A percentile compares a stretch with the other conserved stretches of the same genome.
phyloP scores from a whole-genome alignment of 2,329 filamentous ascomycete genomes.

The Arthrobotrys sphaeroides region DNA sequence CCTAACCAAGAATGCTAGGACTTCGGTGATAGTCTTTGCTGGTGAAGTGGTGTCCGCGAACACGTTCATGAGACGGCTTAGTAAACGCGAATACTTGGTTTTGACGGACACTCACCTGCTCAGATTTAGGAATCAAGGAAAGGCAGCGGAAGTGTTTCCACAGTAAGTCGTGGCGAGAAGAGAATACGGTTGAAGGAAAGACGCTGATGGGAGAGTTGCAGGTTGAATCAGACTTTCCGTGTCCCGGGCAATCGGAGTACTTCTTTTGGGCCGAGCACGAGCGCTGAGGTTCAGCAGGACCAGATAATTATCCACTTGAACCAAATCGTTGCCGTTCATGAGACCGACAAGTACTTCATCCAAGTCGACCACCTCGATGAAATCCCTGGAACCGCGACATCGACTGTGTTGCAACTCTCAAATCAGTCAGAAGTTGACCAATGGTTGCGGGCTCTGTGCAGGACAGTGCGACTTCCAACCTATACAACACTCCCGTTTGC shows the following conservation, averaged over 20 bases:
- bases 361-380: conserved; percentile 76
- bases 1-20: conserved; percentile 17
- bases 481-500: conserved; percentile 60
- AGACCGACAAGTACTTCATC: conserved; percentile 73
- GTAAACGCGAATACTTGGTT: conserved; percentile 75
- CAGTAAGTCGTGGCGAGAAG: conserved; percentile 33
- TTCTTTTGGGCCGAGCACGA: conserved; percentile 55
- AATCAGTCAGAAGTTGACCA: conserved; percentile 70
- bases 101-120: conserved; percentile 75
- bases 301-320: conserved; percentile 63
- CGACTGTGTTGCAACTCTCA: conserved; percentile 56
- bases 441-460: conserved; percentile 72
- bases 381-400: conserved; percentile 58
- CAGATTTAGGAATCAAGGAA: conserved; percentile 73
- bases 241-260: conserved; percentile 55
- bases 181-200: conserved; percentile 9
- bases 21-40: conserved; percentile 61
- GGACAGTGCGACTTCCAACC: conserved; percentile 68
- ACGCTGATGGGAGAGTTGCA: conserved; percentile 6
- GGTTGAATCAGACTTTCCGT: conserved; percentile 49
- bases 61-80: conserved; percentile 72
- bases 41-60: conserved; percentile 76
- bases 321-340: conserved; percentile 74
- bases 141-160: conserved; percentile 72
- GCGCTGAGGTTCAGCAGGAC: conserved; percentile 54